A percentile compares a stretch with the other conserved stretches of the same genome.
Conservation (phyloP, 164 flowering plant species). For the Magnolia changhungtana region DNA sequence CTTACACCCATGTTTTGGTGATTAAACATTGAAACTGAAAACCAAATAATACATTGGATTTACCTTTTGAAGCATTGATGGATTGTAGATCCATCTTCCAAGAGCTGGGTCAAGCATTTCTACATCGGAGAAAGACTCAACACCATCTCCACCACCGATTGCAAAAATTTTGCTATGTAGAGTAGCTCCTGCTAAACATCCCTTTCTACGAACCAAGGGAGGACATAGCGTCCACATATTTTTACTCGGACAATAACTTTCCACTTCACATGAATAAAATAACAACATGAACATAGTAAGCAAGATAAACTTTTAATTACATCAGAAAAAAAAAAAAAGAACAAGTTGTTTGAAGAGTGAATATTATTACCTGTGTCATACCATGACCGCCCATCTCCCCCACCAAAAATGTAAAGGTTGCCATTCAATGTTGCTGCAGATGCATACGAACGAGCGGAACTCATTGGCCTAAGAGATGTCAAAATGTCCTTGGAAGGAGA, state of each 20-base stretch:
- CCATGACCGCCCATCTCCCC: conserved; percentile 64
- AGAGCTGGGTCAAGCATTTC: conserved; percentile 78
- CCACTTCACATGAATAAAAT: conserved; percentile 47
- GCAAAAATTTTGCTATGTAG: conserved; percentile 62
- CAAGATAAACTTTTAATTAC: not conserved
- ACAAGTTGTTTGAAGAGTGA: not conserved
- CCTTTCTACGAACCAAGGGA: conserved; percentile 49
- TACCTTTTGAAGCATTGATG: conserved; percentile 84
- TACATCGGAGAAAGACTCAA: conserved; percentile 58
- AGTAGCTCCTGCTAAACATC: conserved; percentile 66
- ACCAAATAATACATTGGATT: not conserved
- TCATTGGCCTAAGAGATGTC: conserved; percentile 64
- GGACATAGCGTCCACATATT: conserved; percentile 60
- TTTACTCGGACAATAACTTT: conserved; percentile 43
- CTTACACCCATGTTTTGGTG: not conserved
- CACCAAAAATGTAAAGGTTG: conserved; percentile 67
- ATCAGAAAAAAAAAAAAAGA: not conserved
- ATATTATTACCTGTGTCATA: conserved; percentile 66
- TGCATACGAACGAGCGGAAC: conserved; percentile 56
- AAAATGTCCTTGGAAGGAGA: conserved; percentile 51
- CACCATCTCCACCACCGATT: conserved; percentile 86
- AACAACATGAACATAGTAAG: not conserved
- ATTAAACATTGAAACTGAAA: not conserved
- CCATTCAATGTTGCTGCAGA: conserved; percentile 47
- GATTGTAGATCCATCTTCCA: conserved; percentile 64